Conservation (phyloP, 306 rosid species). For the Citrullus mucosospermus region DNA sequence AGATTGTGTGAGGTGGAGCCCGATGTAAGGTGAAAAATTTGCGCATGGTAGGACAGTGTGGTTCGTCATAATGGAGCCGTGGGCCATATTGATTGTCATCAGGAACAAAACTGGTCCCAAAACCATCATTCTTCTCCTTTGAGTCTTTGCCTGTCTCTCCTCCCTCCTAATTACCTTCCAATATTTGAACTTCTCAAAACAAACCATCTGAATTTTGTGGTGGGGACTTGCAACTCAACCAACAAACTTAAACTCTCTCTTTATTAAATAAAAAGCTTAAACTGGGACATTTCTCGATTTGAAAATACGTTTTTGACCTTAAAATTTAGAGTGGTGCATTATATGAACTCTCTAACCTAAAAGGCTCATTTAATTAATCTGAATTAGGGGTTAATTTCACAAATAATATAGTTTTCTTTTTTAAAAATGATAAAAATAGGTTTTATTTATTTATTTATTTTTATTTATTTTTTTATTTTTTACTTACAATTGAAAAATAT, state of each 20-base stretch:
- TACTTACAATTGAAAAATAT: no score
- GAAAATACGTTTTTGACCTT: no score
- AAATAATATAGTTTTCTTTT: no score
- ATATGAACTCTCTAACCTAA: no score
- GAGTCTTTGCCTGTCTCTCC: not conserved
- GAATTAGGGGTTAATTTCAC: no score
- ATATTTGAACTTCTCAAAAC: not conserved
- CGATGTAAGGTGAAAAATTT: not conserved
- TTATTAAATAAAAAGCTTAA: no score
- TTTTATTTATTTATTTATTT: no score
- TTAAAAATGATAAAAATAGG: no score
- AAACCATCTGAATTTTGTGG: not conserved
- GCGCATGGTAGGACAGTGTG: constrained; percentile 8
- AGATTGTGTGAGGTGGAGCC: constrained; percentile 8
- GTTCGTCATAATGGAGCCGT: not conserved
- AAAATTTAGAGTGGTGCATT: no score
- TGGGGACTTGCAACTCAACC: not conserved
- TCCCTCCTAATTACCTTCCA: not conserved
- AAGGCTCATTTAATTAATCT: no score
- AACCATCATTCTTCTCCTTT: constrained; percentile 2
- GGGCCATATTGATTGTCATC: not conserved
- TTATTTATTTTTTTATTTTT: no score
- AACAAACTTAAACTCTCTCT: not conserved
- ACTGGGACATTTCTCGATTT: no score
- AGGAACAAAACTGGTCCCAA: not conserved